Conservation (phyloP, 495 filamentous ascomycete genomes). For the Clavariopsis aquatica region DNA sequence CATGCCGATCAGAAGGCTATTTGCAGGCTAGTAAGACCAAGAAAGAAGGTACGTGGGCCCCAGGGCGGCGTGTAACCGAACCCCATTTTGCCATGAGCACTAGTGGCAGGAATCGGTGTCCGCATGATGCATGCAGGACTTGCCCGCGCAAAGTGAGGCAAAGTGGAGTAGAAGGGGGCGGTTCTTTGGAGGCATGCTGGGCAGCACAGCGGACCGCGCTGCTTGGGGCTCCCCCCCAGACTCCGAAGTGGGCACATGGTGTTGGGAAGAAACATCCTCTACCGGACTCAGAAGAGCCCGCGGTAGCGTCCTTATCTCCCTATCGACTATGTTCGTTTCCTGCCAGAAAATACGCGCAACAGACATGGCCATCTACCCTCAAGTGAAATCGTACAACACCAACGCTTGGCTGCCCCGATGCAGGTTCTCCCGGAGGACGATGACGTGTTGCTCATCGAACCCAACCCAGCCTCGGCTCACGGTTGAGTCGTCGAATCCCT, state of each 20-base stretch:
- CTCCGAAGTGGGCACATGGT: no score
- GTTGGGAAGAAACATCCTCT: no score
- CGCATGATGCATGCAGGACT: not conserved
- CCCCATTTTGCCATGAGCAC: not conserved
- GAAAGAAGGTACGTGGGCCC: not conserved
- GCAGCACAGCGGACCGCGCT: no score
- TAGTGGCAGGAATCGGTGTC: not conserved
- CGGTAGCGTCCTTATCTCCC: no score
- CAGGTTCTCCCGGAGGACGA: conserved; percentile 73
- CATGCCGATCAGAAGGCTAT: not conserved
- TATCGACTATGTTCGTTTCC: not conserved
- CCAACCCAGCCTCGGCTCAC: conserved; percentile 68
- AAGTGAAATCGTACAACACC: conserved; percentile 92
- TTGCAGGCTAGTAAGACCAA: not conserved
- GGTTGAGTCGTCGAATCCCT: conserved; percentile 36
- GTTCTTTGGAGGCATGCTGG: no score
- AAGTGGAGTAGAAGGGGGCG: no score
- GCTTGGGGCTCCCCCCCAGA: no score
- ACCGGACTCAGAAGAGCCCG: no score
- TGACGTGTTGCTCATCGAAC: conserved; percentile 92
- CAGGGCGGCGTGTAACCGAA: not conserved
- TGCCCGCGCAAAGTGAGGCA: not conserved
- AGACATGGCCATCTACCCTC: conserved; percentile 11
- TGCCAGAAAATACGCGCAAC: not conserved
- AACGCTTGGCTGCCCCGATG: conserved; percentile 67